Conservation (phyloP, 2,329 filamentous ascomycete genomes). For the Parasarocladium wereldwijsianum region DNA sequence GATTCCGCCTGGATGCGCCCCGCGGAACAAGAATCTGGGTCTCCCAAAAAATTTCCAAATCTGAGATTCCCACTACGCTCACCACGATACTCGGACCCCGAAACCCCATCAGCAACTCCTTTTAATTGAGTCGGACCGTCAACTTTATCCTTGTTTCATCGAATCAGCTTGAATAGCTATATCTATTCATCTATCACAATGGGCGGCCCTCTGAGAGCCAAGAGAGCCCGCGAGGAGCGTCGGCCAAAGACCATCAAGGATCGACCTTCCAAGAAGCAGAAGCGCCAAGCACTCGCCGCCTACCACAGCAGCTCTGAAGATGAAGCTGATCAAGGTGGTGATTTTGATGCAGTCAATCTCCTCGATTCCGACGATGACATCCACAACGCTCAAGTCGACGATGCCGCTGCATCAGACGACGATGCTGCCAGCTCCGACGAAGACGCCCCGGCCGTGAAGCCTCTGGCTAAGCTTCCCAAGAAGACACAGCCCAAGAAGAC, state of each 20-base stretch:
- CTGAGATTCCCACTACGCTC: too few species aligned
- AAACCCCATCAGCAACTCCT: too few species aligned
- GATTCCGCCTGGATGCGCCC: too few species aligned
- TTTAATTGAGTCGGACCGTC: too few species aligned
- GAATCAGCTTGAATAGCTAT: not conserved
- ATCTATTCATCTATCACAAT: slow-evolving; percentile 10
- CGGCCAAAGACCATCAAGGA: too few species aligned
- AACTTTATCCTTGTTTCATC: too few species aligned
- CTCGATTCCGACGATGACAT: slow-evolving; percentile 44
- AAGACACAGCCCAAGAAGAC: slow-evolving; percentile 13
- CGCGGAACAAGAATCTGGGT: too few species aligned
- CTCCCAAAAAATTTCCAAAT: too few species aligned
- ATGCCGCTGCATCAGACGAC: slow-evolving; percentile 25
- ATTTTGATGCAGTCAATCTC: slow-evolving; percentile 36
- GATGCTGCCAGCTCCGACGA: slow-evolving; percentile 23
- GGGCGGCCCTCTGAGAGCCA: slow-evolving; percentile 19
- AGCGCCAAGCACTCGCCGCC: slow-evolving; percentile 25
- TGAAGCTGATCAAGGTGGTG: slow-evolving; percentile 21
- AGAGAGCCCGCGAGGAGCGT: slow-evolving; percentile 16
- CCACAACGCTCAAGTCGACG: slow-evolving; percentile 36
- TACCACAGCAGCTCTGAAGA: slow-evolving; percentile 39
- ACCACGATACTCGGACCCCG: too few species aligned
- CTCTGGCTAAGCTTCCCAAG: slow-evolving; percentile 5
- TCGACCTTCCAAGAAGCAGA: slow-evolving; percentile 38
- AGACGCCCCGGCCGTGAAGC: slow-evolving; percentile 11